These are phyloP conservation scores for Syncephalastrum sp. DNA, from an alignment of 371 early-diverging fungal species.

Conservation along the genomic window DNA sequence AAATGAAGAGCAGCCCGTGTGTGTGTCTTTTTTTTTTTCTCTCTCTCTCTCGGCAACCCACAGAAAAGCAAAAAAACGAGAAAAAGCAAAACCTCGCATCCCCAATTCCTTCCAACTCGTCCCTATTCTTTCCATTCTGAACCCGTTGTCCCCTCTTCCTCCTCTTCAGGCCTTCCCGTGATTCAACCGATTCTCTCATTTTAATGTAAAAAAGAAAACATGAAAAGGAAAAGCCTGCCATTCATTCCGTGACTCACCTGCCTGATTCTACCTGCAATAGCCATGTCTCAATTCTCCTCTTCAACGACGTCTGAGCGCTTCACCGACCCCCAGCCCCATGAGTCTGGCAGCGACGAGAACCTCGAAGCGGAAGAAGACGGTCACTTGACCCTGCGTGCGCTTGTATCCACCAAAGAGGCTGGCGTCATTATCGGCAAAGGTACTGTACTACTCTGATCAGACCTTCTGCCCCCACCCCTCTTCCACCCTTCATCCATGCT, in stretches of 20 bases:
- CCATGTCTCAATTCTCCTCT: too few species aligned
- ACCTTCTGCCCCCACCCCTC: too few species aligned
- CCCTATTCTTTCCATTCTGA: conserved; percentile 5
- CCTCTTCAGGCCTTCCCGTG: neutral
- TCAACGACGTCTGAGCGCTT: too few species aligned
- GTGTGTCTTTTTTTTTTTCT: neutral
- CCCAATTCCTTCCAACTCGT: neutral
- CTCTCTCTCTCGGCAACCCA: conserved; percentile 1
- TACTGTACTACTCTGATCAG: neutral
- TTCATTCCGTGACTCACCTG: too few species aligned
- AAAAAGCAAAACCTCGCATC: neutral
- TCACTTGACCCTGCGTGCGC: conserved; percentile 73
- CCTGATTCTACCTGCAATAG: too few species aligned
- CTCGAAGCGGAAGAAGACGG: conserved; percentile 15
- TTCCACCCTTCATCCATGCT: neutral
- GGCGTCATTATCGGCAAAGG: conserved; percentile 91
- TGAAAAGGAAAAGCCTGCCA: too few species aligned
- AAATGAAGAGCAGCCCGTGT: too few species aligned
- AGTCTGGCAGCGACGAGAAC: too few species aligned
- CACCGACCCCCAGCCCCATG: too few species aligned
- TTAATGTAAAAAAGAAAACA: too few species aligned
- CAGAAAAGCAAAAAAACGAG: neutral
- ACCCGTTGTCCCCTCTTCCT: conserved; percentile 1
- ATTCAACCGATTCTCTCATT: neutral
- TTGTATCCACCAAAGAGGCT: conserved; percentile 92